phyloP scores from a whole-genome alignment of 2,329 filamentous ascomycete genomes.

The Calonectria hawksworthii region DNA sequence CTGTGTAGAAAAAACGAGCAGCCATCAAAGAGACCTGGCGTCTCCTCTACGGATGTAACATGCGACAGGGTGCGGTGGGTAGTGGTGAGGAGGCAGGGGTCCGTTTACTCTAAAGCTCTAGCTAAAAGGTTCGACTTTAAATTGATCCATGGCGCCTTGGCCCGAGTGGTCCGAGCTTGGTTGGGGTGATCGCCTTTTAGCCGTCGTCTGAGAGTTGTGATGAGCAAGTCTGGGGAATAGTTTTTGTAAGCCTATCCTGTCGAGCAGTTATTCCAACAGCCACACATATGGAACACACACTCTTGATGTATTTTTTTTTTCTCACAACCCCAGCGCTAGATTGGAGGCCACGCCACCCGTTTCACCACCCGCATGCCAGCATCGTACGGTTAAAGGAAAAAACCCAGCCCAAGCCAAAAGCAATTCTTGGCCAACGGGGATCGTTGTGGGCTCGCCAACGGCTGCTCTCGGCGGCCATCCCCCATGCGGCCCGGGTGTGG shows the following conservation, averaged over 20 bases:
- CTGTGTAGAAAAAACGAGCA: neutral
- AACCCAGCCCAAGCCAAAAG: neutral
- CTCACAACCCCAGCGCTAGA: neutral
- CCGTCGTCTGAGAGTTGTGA: neutral
- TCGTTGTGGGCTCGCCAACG: neutral
- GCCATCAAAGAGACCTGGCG: neutral
- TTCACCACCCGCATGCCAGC: neutral
- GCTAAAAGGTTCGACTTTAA: slow-evolving; percentile 2
- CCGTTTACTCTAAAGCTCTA: slow-evolving; percentile 1
- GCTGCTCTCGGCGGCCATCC: slow-evolving; percentile 6
- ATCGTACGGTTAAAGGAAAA: slow-evolving; percentile 5
- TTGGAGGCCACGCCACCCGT: neutral
- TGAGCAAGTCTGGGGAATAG: neutral
- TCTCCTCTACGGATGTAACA: neutral
- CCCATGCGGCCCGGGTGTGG: slow-evolving; percentile 7
- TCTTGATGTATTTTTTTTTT: neutral
- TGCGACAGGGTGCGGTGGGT: neutral
- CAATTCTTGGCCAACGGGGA: neutral
- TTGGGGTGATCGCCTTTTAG: neutral
- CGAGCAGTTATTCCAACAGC: neutral
- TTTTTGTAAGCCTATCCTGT: neutral
- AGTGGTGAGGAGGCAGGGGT: neutral
- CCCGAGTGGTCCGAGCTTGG: neutral
- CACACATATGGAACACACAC: too few species aligned
- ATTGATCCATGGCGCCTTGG: neutral